Conservation (phyloP, 345 rosid genomes). For the Eutrema yunnanense region DNA sequence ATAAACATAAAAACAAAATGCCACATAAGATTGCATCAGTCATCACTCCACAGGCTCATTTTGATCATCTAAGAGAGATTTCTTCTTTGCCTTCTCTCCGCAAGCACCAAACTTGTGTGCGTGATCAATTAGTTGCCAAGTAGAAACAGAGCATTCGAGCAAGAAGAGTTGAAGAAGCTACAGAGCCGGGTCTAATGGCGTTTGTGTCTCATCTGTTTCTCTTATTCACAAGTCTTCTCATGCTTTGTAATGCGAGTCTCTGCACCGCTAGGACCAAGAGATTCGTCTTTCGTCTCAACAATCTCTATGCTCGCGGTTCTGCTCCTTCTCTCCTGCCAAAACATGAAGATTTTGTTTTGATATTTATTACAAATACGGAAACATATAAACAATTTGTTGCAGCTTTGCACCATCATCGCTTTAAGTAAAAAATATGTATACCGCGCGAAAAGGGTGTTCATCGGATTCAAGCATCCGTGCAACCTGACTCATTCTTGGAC, state of each 20-base stretch:
- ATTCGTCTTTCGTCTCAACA: conserved; percentile 49
- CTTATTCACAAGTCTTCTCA: conserved; percentile 35
- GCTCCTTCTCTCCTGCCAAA: conserved; percentile 69
- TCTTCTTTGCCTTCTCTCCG: neutral
- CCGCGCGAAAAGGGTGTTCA: conserved; percentile 81
- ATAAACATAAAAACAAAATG: neutral
- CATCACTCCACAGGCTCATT: conserved; percentile 6
- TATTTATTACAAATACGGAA: neutral
- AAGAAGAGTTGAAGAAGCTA: conserved; percentile 4
- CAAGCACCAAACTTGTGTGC: neutral
- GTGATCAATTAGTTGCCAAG: neutral
- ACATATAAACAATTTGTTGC: neutral
- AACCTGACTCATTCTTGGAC: conserved; percentile 93
- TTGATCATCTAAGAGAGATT: neutral
- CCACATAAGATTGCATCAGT: conserved; percentile 2
- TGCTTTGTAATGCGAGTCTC: conserved; percentile 33
- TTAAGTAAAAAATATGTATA: conserved; percentile 3
- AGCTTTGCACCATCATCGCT: neutral
- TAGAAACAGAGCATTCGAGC: neutral
- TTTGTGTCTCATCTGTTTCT: neutral
- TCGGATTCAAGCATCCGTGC: conserved; percentile 87
- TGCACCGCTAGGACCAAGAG: conserved; percentile 24
- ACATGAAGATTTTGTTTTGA: neutral
- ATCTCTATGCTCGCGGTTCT: conserved; percentile 70
- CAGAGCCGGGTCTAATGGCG: conserved; percentile 5